Conservation (phyloP, 1,284 basidiomycete genomes). For the Bondarzewia mesenterica region DNA sequence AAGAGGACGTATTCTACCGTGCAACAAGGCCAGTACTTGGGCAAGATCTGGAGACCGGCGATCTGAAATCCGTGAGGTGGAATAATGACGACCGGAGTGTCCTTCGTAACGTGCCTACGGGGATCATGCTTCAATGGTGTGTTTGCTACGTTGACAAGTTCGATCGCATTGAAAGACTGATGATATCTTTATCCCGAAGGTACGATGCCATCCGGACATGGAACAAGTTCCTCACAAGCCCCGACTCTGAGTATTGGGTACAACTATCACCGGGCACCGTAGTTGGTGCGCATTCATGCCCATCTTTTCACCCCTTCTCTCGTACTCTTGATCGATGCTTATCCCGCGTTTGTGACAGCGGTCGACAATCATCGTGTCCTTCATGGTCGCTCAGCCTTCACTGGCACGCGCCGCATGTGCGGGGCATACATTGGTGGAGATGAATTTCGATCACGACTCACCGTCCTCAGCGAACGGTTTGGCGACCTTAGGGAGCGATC, state of each 20-base stretch:
- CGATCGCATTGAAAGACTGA: background rate
- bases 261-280: constrained; percentile 82
- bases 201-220: constrained; percentile 80
- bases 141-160: no score
- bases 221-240: constrained; percentile 69
- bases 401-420: constrained; percentile 86
- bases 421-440: constrained; percentile 93
- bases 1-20: constrained; percentile 53
- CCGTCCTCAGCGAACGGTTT: constrained; percentile 57
- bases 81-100: constrained; percentile 93
- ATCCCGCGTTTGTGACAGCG: constrained; percentile 34
- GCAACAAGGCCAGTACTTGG: constrained; percentile 62
- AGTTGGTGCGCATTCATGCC: constrained; percentile 47
- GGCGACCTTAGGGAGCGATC: constrained; percentile 4
- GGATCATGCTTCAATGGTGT: constrained; percentile 65
- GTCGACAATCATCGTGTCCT: constrained; percentile 93
- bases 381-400: constrained; percentile 87
- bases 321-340: background rate
- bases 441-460: constrained; percentile 76
- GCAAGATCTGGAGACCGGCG: constrained; percentile 56
- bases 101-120: constrained; percentile 50
- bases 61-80: constrained; percentile 80
- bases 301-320: background rate
- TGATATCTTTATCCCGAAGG: constrained; percentile 37
- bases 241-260: constrained; percentile 88